phyloP scores from a whole-genome alignment of 1,284 basidiomycete genomes.

The Cystobasidium pallidum region DNA sequence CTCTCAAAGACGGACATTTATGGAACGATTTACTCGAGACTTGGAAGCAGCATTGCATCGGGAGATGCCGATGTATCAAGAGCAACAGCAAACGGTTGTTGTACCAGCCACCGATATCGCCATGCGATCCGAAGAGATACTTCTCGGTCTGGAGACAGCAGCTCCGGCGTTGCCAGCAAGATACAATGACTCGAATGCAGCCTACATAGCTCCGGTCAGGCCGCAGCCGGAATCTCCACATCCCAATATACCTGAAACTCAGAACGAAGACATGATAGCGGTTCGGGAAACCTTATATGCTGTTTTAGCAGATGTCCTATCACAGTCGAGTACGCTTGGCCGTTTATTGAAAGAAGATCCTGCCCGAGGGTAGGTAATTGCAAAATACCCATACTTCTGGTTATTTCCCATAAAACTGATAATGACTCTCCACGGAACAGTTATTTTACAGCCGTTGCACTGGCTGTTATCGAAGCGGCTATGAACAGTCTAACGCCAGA shows the following conservation, averaged over 20 bases:
- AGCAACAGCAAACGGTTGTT: background rate
- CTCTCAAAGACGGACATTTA: conserved; percentile 23
- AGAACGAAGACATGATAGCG: conserved; percentile 7
- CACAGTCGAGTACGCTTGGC: conserved; percentile 5
- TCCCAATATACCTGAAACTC: conserved; percentile 30
- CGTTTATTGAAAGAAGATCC: conserved; percentile 19
- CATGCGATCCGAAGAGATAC: background rate
- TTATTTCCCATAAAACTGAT: no score
- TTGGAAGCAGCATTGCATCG: conserved; percentile 24
- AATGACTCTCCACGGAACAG: no score
- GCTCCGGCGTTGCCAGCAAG: background rate
- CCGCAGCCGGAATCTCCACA: no score
- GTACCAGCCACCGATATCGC: background rate
- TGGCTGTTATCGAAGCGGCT: conserved; percentile 31
- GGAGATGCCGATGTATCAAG: background rate
- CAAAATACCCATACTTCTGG: no score
- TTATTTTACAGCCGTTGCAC: conserved; percentile 28
- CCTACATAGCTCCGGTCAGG: background rate
- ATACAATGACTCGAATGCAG: background rate
- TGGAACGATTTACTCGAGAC: conserved; percentile 30
- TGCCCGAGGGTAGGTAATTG: conserved; percentile 26
- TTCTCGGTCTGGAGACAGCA: background rate
- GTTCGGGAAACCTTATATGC: conserved; percentile 34
- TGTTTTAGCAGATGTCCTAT: conserved; percentile 29
- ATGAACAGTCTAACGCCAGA: conserved; percentile 21